phyloP scores from a whole-genome alignment of 208 protist species.

The Trypanosoma melophagium region DNA sequence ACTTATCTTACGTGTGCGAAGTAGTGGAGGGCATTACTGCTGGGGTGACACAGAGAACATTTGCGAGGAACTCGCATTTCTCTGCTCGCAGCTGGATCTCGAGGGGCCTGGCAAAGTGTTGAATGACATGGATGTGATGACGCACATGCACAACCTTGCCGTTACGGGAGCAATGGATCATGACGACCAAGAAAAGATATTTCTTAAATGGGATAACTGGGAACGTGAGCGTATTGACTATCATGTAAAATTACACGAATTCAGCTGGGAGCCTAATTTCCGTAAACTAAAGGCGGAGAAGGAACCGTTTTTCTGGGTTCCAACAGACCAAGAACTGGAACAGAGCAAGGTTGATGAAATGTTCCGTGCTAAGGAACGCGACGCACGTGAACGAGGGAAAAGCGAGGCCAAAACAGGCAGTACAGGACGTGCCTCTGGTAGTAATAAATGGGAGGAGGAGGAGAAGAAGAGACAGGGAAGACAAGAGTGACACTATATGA shows the following conservation, averaged over 20 bases:
- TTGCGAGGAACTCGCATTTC: slow-evolving; percentile 87
- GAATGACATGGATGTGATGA: slow-evolving; percentile 93
- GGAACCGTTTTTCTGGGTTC: slow-evolving; percentile 91
- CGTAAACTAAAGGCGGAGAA: slow-evolving; percentile 88
- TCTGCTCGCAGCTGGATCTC: slow-evolving; percentile 82
- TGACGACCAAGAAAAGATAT: slow-evolving; percentile 87
- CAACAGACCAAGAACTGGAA: slow-evolving; percentile 77
- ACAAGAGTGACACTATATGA: not conserved
- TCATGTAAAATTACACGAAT: slow-evolving; percentile 85
- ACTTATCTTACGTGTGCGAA: slow-evolving; percentile 67
- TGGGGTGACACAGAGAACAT: slow-evolving; percentile 83
- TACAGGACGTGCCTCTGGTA: slow-evolving; percentile 59
- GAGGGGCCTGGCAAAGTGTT: slow-evolving; percentile 80
- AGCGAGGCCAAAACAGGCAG: slow-evolving; percentile 73
- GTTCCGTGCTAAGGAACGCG: slow-evolving; percentile 76
- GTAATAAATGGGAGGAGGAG: slow-evolving; percentile 66
- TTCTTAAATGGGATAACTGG: slow-evolving; percentile 92
- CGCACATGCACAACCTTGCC: slow-evolving; percentile 90
- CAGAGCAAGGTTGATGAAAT: slow-evolving; percentile 88
- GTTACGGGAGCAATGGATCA: slow-evolving; percentile 86
- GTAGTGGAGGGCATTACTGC: slow-evolving; percentile 77
- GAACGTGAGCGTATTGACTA: slow-evolving; percentile 90
- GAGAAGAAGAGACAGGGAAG: slow-evolving; percentile 7
- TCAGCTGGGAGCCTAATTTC: slow-evolving; percentile 88
- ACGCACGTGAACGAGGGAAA: slow-evolving; percentile 46